These are phyloP conservation scores for Phlegmacium glaucopus DNA, from an alignment of 768 basidiomycete genomes.

Conservation along the genomic window DNA sequence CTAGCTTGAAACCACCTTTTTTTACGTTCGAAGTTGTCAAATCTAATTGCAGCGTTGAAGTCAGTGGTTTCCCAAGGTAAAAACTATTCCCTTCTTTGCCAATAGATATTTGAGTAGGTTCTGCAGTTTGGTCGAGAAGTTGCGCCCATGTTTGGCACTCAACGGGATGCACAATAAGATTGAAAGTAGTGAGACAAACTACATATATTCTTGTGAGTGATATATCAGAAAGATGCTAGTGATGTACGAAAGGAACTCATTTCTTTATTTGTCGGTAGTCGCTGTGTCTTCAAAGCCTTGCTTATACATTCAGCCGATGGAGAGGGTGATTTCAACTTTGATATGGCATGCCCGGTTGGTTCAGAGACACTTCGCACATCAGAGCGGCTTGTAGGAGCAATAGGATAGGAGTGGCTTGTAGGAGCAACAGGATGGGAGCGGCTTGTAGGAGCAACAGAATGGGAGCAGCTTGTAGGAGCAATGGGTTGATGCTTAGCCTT, in stretches of 20 bases:
- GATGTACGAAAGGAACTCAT: neutral
- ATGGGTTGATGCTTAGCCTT: too few relatives aligned
- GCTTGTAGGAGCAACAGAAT: too few relatives aligned
- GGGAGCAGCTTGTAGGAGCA: too few relatives aligned
- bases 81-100: neutral
- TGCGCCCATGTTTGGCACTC: neutral
- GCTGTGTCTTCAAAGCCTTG: neutral
- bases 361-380: too few relatives aligned
- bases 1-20: conserved; percentile 7
- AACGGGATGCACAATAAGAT: neutral
- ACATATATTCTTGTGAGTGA: neutral
- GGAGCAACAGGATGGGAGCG: too few relatives aligned
- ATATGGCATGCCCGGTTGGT: too few relatives aligned
- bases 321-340: neutral
- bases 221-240: neutral
- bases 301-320: neutral
- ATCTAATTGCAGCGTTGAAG: neutral
- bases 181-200: neutral
- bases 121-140: neutral
- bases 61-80: neutral
- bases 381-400: too few relatives aligned
- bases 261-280: neutral
- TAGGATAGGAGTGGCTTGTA: too few relatives aligned
- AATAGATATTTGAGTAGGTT: neutral
- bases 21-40: neutral